Evolutionary conservation across 225 moss, liverwort and hornwort genomes (phyloP).

Genomic region (Pleurozium schreberi): DNA sequence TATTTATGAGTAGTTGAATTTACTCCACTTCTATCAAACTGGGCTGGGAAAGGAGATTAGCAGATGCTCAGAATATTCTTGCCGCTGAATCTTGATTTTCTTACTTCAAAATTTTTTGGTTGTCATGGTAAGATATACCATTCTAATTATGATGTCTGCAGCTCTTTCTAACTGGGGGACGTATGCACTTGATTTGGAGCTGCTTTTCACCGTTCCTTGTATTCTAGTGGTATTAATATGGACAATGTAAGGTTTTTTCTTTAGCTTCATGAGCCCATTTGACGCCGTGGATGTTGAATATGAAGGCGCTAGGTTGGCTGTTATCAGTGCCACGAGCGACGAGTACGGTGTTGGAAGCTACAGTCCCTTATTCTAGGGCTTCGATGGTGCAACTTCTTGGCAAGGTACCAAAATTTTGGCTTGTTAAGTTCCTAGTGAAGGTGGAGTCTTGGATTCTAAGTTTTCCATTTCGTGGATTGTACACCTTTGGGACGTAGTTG

Average conservation of each 20-base stretch:
- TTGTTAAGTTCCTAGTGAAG: neutral
- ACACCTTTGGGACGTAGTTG: neutral
- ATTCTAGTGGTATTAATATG: neutral
- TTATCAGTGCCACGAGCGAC: slow-evolving; percentile 86
- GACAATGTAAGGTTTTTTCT: neutral
- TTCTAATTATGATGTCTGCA: neutral
- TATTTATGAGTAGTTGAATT: neutral
- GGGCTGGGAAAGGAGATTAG: neutral
- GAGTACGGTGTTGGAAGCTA: slow-evolving; percentile 75
- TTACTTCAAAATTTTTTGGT: neutral
- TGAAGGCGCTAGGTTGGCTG: slow-evolving; percentile 84
- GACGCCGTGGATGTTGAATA: neutral
- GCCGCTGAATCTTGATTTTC: neutral
- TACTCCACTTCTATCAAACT: neutral
- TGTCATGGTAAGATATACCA: neutral
- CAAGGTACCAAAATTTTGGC: slow-evolving; percentile 36
- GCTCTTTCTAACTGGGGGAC: neutral
- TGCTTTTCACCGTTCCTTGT: neutral
- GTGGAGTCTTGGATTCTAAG: neutral
- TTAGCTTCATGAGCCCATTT: neutral
- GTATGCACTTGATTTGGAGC: neutral
- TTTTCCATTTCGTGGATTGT: neutral
- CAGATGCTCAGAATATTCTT: neutral
- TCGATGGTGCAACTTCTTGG: slow-evolving; percentile 88
- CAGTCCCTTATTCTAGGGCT: slow-evolving; percentile 77